These are phyloP conservation scores for Mycena maculata DNA, from an alignment of 768 basidiomycete genomes.

Conservation along the genomic window DNA sequence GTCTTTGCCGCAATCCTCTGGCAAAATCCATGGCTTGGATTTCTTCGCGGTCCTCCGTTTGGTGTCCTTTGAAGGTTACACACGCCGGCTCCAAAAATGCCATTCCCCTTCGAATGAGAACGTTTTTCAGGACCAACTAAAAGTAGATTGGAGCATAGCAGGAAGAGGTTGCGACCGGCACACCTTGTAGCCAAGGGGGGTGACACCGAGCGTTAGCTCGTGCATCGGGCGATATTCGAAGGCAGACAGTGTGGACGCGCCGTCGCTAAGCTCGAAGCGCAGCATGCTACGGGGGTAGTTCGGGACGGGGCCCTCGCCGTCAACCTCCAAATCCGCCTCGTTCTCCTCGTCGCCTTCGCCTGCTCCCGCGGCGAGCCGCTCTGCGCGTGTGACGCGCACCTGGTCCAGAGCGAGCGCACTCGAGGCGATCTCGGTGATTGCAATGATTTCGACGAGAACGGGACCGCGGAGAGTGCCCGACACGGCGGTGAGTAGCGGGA, in stretches of 20 bases:
- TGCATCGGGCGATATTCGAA: constrained; percentile 82
- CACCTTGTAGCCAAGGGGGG: constrained; percentile 88
- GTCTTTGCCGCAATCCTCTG: constrained; percentile 65
- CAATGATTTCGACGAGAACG: constrained; percentile 78
- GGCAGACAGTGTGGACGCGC: constrained; percentile 72
- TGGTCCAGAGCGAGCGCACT: constrained; percentile 87
- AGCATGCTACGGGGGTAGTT: constrained; percentile 87
- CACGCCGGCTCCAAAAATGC: constrained; percentile 82
- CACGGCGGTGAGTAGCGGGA: constrained; percentile 50
- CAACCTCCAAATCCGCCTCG: constrained; percentile 67
- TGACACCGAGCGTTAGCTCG: constrained; percentile 76
- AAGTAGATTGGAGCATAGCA: constrained; percentile 7
- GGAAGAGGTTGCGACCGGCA: constrained; percentile 15
- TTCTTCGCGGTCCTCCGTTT: constrained; percentile 72
- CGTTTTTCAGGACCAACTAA: constrained; percentile 78
- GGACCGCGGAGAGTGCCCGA: constrained; percentile 54
- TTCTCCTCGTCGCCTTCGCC: constrained; percentile 57
- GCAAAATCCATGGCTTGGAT: constrained; percentile 70
- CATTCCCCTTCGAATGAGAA: constrained; percentile 74
- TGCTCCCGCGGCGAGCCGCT: constrained; percentile 68
- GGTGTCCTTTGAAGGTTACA: constrained; percentile 68
- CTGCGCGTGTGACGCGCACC: constrained; percentile 70
- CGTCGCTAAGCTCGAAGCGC: constrained; percentile 81
- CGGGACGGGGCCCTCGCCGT: constrained; percentile 81
- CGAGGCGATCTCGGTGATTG: constrained; percentile 85